Conservation (phyloP, 176 grass and related monocot species). For the Musa schizocarpa region DNA sequence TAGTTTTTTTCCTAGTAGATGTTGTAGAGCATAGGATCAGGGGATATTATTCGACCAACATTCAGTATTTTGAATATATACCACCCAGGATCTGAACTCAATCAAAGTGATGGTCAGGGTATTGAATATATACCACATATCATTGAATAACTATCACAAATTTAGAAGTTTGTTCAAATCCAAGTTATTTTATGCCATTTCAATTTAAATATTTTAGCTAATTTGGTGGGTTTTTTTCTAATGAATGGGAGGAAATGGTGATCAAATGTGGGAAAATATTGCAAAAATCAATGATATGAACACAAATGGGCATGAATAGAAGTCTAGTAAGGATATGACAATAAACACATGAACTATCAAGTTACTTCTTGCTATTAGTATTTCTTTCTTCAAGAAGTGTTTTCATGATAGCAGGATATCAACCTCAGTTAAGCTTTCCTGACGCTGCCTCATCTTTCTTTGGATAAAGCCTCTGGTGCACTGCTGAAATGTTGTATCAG, state of each 20-base stretch:
- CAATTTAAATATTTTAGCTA: no score
- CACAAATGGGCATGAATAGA: not conserved
- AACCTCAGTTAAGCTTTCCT: constrained; percentile 54
- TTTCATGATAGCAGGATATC: not conserved
- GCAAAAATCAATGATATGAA: not conserved
- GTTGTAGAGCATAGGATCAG: no score
- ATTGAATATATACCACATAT: no score
- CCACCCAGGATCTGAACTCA: no score
- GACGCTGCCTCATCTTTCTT: constrained; percentile 53
- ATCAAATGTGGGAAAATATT: not conserved
- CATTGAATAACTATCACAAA: no score
- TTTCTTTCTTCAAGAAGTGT: not conserved
- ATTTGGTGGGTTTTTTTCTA: not conserved
- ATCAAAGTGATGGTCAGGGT: no score
- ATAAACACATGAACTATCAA: not conserved
- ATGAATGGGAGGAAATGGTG: not conserved
- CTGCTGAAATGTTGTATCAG: constrained; percentile 23
- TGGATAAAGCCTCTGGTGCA: constrained; percentile 70
- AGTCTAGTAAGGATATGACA: not conserved
- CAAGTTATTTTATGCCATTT: no score
- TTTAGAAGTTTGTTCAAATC: no score
- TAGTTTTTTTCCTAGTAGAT: no score
- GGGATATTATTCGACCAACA: no score
- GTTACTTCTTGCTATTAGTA: no score
- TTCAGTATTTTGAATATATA: no score